Evolutionary conservation across 495 filamentous ascomycete genomes (phyloP), one percentile per base, ranked within the genome.

Genomic region (Lophiostoma macrostomum): DNA sequence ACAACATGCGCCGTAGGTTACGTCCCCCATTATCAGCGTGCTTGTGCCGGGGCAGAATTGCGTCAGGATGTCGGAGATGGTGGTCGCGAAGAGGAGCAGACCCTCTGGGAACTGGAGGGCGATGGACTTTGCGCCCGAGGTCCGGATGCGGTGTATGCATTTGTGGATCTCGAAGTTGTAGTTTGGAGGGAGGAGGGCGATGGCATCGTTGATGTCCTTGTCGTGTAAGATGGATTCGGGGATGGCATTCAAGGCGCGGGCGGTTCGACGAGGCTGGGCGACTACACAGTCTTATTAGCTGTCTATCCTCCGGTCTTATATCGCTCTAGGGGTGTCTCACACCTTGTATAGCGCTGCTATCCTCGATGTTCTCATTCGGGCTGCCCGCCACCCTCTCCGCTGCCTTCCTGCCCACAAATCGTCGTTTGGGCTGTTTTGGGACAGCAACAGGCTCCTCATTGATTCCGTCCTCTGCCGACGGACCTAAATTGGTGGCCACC

Each of bases 81-180:
- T 97, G 37, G 93, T 96, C 23, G 93, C 94, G 68, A 97, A 99
- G 20, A 99, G 77, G 23, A 97, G 81, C 0, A 99, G 81, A 6
- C 93, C 93, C 65, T 97, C 94, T 19, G 93, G 93, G 77, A 99
- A 95, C 65, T 99, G 93, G 13, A 99, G 76, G 1, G 90, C 93
- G 0, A 99, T 81, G 38, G 83, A 83, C 61, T 81, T 90, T 0
- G 90, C 84, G 2, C 76, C 78, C 12, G 84, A 79, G 8, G 81
- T 82, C 34, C 90, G 88, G 63, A 99, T 89, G 23, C 91, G 83
- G 69, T 96, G 90, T 65, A 99, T 93, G 2, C 93, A 97, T 69
- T 99, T 97, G 65, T 86, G 93, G 44, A 99, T 90, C 71, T 99
- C 93, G 66, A 99, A 99, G 35, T 87, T 89, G 76, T 97, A 99